A percentile compares a stretch with the other conserved stretches of the same genome.
Conservation (phyloP, 1,284 basidiomycete genomes). For the Pseudozyma tsukubaensis region DNA sequence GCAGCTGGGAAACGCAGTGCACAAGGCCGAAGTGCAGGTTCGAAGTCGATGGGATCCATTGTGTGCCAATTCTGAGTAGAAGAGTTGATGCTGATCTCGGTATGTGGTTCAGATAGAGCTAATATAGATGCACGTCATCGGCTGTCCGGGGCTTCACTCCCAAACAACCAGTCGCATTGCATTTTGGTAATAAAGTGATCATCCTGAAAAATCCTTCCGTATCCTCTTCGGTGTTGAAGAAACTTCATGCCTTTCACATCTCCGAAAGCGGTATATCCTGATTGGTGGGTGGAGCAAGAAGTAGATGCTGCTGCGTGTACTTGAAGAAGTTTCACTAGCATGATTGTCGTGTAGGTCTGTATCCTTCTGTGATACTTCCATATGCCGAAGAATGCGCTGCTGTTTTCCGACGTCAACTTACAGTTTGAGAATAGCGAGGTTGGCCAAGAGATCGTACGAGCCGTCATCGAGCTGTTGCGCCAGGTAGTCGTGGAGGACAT, state of each 20-base stretch:
- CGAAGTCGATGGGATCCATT: not conserved
- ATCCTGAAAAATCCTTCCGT: constrained; percentile 26
- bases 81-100: not conserved
- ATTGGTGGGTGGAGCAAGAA: too few relatives aligned
- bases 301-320: not conserved
- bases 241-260: not conserved
- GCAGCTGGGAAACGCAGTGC: too few relatives aligned
- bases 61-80: not conserved
- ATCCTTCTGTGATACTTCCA: not conserved
- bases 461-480: constrained; percentile 88
- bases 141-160: constrained; percentile 57
- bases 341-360: not conserved
- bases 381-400: constrained; percentile 2
- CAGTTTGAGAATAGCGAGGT: constrained; percentile 88
- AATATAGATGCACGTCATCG: constrained; percentile 63
- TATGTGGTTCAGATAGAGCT: constrained; percentile 66
- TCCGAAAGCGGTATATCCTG: too few relatives aligned
- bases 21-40: not conserved
- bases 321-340: too few relatives aligned
- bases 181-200: constrained; percentile 41
- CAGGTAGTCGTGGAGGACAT: constrained; percentile 93
- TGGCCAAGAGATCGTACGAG: constrained; percentile 92
- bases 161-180: constrained; percentile 52
- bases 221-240: not conserved
- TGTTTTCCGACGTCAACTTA: constrained; percentile 66